These are phyloP conservation scores for Phytophthora ramorum DNA, from an alignment of 352 stramenopile species.

Conservation along the genomic window DNA sequence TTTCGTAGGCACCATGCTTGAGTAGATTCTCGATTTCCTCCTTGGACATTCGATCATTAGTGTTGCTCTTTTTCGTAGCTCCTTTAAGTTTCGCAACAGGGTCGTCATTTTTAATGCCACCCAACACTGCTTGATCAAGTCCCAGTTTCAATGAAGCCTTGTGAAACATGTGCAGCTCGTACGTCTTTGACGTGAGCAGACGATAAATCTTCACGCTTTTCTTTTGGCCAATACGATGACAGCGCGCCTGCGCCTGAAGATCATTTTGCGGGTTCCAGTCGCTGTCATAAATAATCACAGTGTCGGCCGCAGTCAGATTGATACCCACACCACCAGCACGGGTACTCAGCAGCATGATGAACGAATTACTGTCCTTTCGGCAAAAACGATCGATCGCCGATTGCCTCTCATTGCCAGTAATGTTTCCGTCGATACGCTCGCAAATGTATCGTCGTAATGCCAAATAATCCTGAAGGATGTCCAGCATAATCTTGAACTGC, in stretches of 20 bases:
- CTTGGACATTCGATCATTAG: conserved; percentile 77
- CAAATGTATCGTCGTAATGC: conserved; percentile 91
- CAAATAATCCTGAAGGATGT: conserved; percentile 99
- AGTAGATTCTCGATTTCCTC: conserved; percentile 94
- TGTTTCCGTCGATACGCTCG: conserved; percentile 98
- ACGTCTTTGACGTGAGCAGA: conserved; percentile 92
- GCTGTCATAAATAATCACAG: conserved; percentile 96
- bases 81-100: conserved; percentile 52
- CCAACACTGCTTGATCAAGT: conserved; percentile 91
- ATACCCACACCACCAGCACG: conserved; percentile 98
- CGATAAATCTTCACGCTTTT: conserved; percentile 95
- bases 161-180: conserved; percentile 95
- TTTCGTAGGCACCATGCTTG: conserved; percentile 94
- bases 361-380: conserved; percentile 72
- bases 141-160: conserved; percentile 93
- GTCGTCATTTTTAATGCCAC: conserved; percentile 83
- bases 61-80: conserved; percentile 35
- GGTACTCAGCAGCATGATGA: conserved; percentile 99
- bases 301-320: conserved; percentile 94
- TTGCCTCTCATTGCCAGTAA: conserved; percentile 97
- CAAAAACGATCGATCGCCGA: conserved; percentile 93
- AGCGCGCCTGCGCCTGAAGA: conserved; percentile 92
- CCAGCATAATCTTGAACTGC: conserved; percentile 99
- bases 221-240: conserved; percentile 94
- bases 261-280: conserved; percentile 99